These are phyloP conservation scores for Petrea volubilis DNA, from an alignment of 257 asterid genomes.

Conservation along the genomic window DNA sequence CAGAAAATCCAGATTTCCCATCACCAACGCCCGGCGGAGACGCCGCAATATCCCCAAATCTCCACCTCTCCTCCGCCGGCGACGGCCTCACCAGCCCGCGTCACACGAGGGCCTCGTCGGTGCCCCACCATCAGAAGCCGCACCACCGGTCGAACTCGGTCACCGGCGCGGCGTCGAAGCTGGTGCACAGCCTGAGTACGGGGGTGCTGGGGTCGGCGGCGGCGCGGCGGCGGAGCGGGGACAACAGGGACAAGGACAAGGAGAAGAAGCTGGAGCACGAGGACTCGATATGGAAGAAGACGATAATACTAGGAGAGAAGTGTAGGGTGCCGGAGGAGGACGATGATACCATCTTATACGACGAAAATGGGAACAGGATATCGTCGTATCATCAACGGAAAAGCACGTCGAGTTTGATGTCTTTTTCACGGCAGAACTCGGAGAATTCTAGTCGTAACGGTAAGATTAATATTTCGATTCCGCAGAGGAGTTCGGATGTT, in stretches of 20 bases:
- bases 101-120: no score
- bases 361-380: slow-evolving; percentile 67
- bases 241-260: slow-evolving; percentile 45
- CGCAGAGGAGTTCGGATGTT: not conserved
- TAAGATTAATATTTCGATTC: not conserved
- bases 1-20: slow-evolving; percentile 20
- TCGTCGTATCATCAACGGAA: slow-evolving; percentile 60
- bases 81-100: not conserved
- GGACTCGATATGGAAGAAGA: slow-evolving; percentile 88
- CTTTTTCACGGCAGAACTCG: slow-evolving; percentile 23
- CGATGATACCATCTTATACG: slow-evolving; percentile 48
- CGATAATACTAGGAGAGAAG: slow-evolving; percentile 84
- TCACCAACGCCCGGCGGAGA: not conserved
- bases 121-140: slow-evolving; percentile 22
- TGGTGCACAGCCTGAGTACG: slow-evolving; percentile 54
- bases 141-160: slow-evolving; percentile 32
- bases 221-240: slow-evolving; percentile 33
- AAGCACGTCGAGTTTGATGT: not conserved
- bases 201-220: slow-evolving; percentile 11
- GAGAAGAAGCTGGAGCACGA: slow-evolving; percentile 53
- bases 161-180: slow-evolving; percentile 32
- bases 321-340: slow-evolving; percentile 72
- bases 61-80: slow-evolving; percentile 18
- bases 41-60: no score
- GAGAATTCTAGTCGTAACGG: not conserved